Evolutionary conservation across 352 stramenopile genomes (phyloP), one percentile per base, ranked within the genome.

Genomic region (Globisporangium spiculum): DNA sequence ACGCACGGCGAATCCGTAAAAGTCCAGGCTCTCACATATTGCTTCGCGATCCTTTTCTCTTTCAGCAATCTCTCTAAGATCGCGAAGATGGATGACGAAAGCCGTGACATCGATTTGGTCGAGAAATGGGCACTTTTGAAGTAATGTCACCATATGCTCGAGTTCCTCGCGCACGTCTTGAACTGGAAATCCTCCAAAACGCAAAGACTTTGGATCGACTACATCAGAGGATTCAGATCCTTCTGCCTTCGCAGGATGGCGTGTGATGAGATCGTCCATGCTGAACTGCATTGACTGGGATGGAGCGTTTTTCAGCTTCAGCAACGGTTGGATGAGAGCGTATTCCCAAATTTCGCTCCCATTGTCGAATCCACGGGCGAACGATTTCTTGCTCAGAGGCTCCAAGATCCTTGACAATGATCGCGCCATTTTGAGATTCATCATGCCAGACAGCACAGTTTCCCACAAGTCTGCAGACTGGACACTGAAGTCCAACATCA

Each of bases 401-500:
- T 60, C 65, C 27, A 91, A 55, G n/a, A 86, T 65, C 2, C 65
- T 68, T 58, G 75, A 72, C 24, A 90, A 24, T 1, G 76, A 80
- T 48, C 77, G 81, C 65, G 83, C 63, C 81, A 91, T 88, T n/a
- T 69, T 60, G 2, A 75, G 56, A n/a, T 66, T 36, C 50, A 64
- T 63, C 81, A 89, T 90, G n/a, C 60, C 75, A 7, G 70, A 60
- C 10, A 91, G 62, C 10, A 89, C 63, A 7, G 52, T 62, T n/a
- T 87, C 74, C 83, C 81, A 91, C 48, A 91, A 63, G 61, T 80
- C 73, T 3, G 55, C 14, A 3, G 77, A 64, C 32, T 76, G 60
- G 8, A 91, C 70, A n/a, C 57, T 68, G 67, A 89, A 91, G 52
- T 87, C 76, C 30, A 91, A 71, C 76, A 89, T 79, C 27, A 88